Percentiles rank a stretch among this genome's conserved stretches.
phyloP scores from a whole-genome alignment of 805 yeast species.

The Candida morakotiae region DNA sequence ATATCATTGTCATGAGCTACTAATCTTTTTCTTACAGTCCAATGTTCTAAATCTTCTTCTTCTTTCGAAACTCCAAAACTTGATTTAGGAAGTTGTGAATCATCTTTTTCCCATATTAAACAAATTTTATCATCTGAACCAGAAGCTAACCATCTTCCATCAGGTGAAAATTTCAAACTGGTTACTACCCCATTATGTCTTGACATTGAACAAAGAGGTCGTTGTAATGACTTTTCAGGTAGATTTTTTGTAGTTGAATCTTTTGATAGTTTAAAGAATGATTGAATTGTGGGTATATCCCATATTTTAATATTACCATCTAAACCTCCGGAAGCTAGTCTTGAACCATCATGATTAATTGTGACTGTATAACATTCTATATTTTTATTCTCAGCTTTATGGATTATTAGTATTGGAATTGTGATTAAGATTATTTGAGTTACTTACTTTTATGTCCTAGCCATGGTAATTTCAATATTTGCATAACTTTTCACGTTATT shows the following conservation, averaged over 20 bases:
- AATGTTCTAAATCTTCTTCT: constrained; percentile 70
- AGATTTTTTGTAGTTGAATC: constrained; percentile 5
- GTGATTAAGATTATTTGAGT: too few relatives aligned
- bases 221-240: constrained; percentile 21
- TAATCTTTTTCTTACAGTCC: constrained; percentile 88
- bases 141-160: constrained; percentile 84
- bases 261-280: constrained; percentile 26
- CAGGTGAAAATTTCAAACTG: constrained; percentile 86
- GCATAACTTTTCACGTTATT: constrained; percentile 19
- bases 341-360: constrained; percentile 74
- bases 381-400: constrained; percentile 67
- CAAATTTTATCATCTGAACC: constrained; percentile 94
- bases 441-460: constrained; percentile 39
- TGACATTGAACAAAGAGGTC: constrained; percentile 84
- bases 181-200: constrained; percentile 97
- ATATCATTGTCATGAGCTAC: constrained; percentile 98
- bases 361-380: constrained; percentile 84
- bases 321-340: constrained; percentile 90
- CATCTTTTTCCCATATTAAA: constrained; percentile 89
- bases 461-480: constrained; percentile 42
- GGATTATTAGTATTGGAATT: background rate
- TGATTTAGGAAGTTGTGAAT: constrained; percentile 42
- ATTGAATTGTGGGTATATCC: constrained; percentile 57
- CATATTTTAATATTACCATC: constrained; percentile 90
- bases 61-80: constrained; percentile 74